These are phyloP conservation scores for Tinospora cordifolia DNA, from an alignment of 164 flowering plant species.

Conservation along the genomic window DNA sequence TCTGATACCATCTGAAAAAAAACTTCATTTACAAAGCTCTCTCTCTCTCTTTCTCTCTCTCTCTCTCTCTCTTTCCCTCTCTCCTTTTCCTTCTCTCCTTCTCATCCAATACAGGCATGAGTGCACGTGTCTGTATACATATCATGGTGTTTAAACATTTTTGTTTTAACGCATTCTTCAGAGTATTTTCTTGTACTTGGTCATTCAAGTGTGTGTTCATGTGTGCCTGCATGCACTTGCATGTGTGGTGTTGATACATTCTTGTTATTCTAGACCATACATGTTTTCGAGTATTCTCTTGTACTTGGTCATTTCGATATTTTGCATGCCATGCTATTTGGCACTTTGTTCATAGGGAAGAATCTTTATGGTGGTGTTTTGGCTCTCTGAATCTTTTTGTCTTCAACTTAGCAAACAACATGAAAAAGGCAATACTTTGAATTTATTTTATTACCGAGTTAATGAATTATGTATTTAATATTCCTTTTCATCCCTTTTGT, in stretches of 20 bases:
- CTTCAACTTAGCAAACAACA: neutral
- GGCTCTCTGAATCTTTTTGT: neutral
- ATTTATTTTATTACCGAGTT: neutral
- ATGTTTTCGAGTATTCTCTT: neutral
- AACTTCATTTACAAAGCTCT: too few relatives aligned
- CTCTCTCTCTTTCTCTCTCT: too few relatives aligned
- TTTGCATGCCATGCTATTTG: neutral
- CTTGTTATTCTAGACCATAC: too few relatives aligned
- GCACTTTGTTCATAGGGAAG: neutral
- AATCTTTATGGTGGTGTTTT: neutral
- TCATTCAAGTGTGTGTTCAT: too few relatives aligned
- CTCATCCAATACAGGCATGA: too few relatives aligned
- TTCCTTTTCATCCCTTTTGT: neutral
- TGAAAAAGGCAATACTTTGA: neutral
- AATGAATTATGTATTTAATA: neutral
- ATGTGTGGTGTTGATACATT: too few relatives aligned
- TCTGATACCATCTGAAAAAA: too few relatives aligned
- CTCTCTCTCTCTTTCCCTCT: too few relatives aligned
- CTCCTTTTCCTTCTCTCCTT: too few relatives aligned
- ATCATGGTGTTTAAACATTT: neutral
- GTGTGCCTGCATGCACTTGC: too few relatives aligned
- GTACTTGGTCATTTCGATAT: neutral
- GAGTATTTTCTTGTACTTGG: neutral
- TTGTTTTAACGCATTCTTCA: neutral
- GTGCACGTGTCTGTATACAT: too few relatives aligned